Evolutionary conservation across 441 rosid species (phyloP).

Genomic region (Erysimum pusillum): DNA sequence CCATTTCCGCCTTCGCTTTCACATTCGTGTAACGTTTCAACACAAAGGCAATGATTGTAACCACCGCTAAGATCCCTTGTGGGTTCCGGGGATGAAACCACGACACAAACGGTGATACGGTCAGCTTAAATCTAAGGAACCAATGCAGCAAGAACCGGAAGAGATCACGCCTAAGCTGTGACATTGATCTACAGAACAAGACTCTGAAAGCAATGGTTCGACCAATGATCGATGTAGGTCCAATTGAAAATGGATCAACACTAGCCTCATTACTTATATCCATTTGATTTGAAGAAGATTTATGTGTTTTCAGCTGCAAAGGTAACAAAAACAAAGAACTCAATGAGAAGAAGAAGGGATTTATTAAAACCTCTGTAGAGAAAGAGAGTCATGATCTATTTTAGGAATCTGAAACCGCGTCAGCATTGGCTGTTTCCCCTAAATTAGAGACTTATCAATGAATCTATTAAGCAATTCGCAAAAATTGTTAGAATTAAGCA

Average conservation of each 20-base stretch:
- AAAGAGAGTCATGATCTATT: constrained; percentile 40
- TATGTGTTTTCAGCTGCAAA: constrained; percentile 32
- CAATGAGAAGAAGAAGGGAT: neutral
- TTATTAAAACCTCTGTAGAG: constrained; percentile 4
- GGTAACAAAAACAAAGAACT: constrained; percentile 9
- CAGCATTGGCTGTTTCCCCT: constrained; percentile 20
- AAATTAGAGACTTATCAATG: neutral
- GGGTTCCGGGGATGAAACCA: constrained; percentile 98
- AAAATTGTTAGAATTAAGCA: neutral
- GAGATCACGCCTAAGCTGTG: constrained; percentile 66
- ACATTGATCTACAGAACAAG: constrained; percentile 78
- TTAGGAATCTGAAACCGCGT: constrained; percentile 26
- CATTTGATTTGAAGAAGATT: constrained; percentile 50
- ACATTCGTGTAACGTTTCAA: constrained; percentile 85
- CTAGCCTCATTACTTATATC: constrained; percentile 88
- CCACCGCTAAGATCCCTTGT: constrained; percentile 91
- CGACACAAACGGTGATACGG: constrained; percentile 63
- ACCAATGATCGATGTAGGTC: constrained; percentile 85
- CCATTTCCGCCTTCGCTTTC: constrained; percentile 86
- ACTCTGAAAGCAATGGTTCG: constrained; percentile 85
- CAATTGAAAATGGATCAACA: constrained; percentile 79
- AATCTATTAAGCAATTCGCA: neutral
- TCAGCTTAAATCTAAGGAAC: constrained; percentile 52
- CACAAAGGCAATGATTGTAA: constrained; percentile 81
- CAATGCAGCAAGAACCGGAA: constrained; percentile 53